phyloP scores from a whole-genome alignment of 345 rosid genomes.

The Moricandia arvensis region DNA sequence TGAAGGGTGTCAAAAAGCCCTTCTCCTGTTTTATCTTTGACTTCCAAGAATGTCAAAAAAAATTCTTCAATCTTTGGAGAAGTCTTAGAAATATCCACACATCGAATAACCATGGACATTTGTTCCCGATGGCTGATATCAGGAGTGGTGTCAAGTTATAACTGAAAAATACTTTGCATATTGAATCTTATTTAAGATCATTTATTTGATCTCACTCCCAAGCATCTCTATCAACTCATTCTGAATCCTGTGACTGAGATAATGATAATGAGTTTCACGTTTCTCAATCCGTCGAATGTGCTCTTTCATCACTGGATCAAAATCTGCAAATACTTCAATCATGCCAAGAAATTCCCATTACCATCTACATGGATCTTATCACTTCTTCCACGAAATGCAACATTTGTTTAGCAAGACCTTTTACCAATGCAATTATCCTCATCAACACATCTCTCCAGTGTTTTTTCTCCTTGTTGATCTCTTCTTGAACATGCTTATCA shows the following conservation, averaged over 20 bases:
- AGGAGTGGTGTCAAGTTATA: neutral
- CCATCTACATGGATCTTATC: too few relatives aligned
- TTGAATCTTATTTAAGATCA: neutral
- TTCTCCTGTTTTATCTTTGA: too few relatives aligned
- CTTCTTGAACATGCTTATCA: too few relatives aligned
- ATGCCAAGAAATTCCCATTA: neutral
- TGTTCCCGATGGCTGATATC: neutral
- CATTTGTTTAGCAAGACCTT: too few relatives aligned
- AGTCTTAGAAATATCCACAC: neutral
- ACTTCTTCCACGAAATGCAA: too few relatives aligned
- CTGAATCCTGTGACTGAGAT: neutral
- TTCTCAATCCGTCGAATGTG: neutral
- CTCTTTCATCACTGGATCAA: neutral
- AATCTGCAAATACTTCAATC: neutral
- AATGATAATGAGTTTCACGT: neutral
- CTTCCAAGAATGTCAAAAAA: neutral
- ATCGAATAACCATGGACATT: neutral
- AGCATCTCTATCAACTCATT: neutral
- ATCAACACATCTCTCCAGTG: too few relatives aligned
- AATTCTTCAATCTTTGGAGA: neutral
- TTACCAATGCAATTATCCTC: too few relatives aligned
- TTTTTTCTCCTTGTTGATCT: too few relatives aligned
- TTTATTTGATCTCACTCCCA: neutral
- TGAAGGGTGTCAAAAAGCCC: neutral
- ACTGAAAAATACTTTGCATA: neutral